Percentiles rank a stretch among this genome's conserved stretches.
Conservation (phyloP, 2,329 filamentous ascomycete genomes). For the Pyrenophora teres region DNA sequence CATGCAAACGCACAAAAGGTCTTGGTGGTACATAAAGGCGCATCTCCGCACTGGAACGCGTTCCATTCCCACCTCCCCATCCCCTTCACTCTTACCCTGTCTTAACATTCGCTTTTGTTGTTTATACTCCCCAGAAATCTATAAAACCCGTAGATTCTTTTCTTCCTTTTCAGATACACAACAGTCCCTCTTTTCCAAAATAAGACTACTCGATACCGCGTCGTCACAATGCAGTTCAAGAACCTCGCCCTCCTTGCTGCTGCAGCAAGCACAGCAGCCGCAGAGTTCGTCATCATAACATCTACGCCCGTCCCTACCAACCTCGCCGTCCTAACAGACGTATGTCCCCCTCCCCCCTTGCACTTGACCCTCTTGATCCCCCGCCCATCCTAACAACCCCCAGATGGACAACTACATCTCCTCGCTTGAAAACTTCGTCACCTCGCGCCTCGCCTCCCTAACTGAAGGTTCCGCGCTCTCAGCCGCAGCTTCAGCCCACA, state of each 20-base stretch:
- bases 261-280: conserved; percentile 23
- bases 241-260: conserved; percentile 20
- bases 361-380: neutral
- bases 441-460: conserved; percentile 16
- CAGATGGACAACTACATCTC: conserved; percentile 13
- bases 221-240: conserved; percentile 25
- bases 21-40: too few species aligned
- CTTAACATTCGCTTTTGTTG: neutral
- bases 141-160: neutral
- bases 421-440: conserved; percentile 18
- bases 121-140: too few species aligned
- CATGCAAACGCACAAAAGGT: too few species aligned
- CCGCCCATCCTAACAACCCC: too few species aligned
- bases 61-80: too few species aligned
- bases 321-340: conserved; percentile 22
- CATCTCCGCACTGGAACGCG: neutral
- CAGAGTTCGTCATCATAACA: conserved; percentile 31
- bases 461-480: conserved; percentile 18
- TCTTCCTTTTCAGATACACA: neutral
- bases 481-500: conserved; percentile 22
- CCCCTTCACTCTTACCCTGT: neutral
- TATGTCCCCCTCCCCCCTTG: conserved; percentile 4
- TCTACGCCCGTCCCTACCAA: conserved; percentile 17
- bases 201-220: neutral
- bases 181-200: neutral